Evolutionary conservation across 2,329 filamentous ascomycete genomes (phyloP).

Genomic region (Cladosporium sphaerospermum): DNA sequence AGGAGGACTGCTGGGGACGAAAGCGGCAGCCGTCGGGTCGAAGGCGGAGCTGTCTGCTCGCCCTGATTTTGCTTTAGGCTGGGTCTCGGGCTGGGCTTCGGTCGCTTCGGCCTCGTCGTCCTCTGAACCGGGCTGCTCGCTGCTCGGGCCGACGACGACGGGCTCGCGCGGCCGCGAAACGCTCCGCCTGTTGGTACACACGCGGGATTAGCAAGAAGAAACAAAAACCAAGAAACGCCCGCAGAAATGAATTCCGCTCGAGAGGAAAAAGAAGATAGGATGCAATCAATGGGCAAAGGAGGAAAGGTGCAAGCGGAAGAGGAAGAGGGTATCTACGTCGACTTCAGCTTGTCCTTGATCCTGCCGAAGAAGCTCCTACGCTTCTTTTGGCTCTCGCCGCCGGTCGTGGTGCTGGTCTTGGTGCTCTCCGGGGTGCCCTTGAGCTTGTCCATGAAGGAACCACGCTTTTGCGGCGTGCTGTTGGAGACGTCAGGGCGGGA

Average conservation of each 20-base stretch:
- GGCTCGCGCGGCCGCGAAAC: not conserved
- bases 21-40: not conserved
- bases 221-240: not conserved
- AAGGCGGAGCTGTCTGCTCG: not conserved
- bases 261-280: not conserved
- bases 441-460: conserved; percentile 22
- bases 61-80: not conserved
- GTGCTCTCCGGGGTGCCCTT: conserved; percentile 37
- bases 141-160: not conserved
- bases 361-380: conserved; percentile 44
- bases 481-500: conserved; percentile 19
- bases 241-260: not conserved
- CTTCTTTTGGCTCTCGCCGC: conserved; percentile 38
- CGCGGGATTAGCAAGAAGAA: conserved; percentile 2
- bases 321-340: conserved; percentile 6
- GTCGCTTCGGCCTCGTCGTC: not conserved
- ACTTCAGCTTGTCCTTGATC: conserved; percentile 43
- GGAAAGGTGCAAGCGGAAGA: not conserved
- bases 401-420: conserved; percentile 23
- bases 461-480: conserved; percentile 25
- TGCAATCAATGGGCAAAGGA: not conserved
- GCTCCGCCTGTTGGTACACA: conserved; percentile 1
- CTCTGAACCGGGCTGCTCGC: not conserved
- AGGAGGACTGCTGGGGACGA: not conserved
- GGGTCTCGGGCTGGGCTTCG: too few relatives aligned